Conservation (phyloP, 495 filamentous ascomycete genomes). For the Daldinia caldariorum region DNA sequence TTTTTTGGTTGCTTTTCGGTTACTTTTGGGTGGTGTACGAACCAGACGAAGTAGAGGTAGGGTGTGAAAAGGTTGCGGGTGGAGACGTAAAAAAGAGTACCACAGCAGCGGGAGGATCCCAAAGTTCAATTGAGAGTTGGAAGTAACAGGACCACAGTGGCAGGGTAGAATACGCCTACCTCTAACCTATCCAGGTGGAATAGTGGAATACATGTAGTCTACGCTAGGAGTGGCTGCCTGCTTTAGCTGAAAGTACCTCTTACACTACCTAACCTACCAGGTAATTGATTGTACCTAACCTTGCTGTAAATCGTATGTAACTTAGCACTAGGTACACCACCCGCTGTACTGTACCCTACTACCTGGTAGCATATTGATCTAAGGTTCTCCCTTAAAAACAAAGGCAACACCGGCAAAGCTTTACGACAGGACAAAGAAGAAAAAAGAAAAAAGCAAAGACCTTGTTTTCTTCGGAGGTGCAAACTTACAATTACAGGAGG, state of each 20-base stretch:
- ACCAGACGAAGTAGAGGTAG: too few relatives aligned
- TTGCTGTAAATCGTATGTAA: too few relatives aligned
- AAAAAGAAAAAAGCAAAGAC: not conserved
- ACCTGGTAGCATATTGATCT: not conserved
- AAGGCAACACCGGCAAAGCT: not conserved
- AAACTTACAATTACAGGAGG: conserved; percentile 7
- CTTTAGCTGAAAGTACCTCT: not conserved
- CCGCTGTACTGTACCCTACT: not conserved
- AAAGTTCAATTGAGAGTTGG: conserved; percentile 3
- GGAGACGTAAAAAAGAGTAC: conserved; percentile 19
- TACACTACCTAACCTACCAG: not conserved
- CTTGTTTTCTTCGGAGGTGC: not conserved
- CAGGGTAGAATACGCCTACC: not conserved
- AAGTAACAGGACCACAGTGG: not conserved
- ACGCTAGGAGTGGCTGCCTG: not conserved
- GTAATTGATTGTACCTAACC: too few relatives aligned
- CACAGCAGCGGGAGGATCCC: conserved; percentile 5
- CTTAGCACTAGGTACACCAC: too few relatives aligned
- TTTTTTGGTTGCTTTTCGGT: not conserved
- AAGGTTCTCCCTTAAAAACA: not conserved
- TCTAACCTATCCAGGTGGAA: not conserved
- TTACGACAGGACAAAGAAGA: not conserved
- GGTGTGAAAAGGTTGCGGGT: conserved; percentile 9
- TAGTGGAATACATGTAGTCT: not conserved
- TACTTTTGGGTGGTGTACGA: not conserved